Percentiles rank a stretch among this genome's conserved stretches.
Conservation (phyloP, 2,329 filamentous ascomycete genomes). For the Botrytis deweyae region DNA sequence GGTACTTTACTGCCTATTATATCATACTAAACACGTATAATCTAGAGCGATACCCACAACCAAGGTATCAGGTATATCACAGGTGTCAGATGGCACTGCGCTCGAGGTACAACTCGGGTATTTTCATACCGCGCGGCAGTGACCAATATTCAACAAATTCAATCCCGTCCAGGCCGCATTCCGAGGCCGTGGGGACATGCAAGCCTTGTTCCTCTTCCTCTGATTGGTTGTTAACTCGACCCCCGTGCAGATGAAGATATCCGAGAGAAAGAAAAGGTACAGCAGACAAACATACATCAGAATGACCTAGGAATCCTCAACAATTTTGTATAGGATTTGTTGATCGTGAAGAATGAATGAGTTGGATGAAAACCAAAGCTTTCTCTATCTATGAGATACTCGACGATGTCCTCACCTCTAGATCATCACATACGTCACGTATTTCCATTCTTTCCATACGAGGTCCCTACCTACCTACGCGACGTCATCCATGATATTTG, state of each 20-base stretch:
- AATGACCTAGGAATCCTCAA: background rate
- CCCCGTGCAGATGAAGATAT: conserved; percentile 6
- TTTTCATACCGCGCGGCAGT: conserved; percentile 1
- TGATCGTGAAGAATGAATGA: too few relatives aligned
- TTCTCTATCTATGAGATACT: background rate
- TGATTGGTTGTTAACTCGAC: background rate
- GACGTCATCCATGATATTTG: background rate
- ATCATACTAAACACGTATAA: background rate
- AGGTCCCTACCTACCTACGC: background rate
- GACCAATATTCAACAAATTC: background rate
- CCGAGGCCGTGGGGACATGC: background rate
- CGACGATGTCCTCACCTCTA: background rate
- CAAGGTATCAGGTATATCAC: background rate
- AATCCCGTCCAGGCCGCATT: conserved; percentile 9
- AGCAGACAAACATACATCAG: background rate
- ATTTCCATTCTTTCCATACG: background rate
- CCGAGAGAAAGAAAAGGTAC: background rate
- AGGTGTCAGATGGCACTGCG: background rate
- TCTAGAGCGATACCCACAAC: background rate
- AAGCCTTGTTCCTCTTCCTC: background rate
- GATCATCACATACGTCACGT: background rate
- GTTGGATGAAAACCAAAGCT: background rate
- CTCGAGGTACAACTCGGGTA: background rate
- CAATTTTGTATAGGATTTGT: background rate
- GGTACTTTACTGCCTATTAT: background rate